These are phyloP conservation scores for Debaryomyces udenii DNA, from an alignment of 1,139 yeast genomes.

Conservation along the genomic window DNA sequence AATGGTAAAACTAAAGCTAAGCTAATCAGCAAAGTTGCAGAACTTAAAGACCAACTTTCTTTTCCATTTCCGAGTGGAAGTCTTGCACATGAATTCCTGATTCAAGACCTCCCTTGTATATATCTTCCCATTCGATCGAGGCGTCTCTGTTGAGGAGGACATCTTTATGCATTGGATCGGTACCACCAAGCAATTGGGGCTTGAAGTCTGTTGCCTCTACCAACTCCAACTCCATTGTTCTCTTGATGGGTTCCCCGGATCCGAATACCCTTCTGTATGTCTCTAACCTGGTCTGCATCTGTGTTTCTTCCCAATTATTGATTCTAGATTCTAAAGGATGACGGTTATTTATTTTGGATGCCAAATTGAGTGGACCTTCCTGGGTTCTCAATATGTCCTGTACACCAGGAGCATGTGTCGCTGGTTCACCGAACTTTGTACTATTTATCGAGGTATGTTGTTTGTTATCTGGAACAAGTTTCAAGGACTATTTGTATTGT, in stretches of 20 bases:
- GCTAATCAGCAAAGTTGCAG: too few relatives aligned
- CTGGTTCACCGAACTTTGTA: constrained; percentile 52
- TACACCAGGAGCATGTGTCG: constrained; percentile 63
- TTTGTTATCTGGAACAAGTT: constrained; percentile 51
- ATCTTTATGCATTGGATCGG: constrained; percentile 67
- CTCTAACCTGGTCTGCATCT: constrained; percentile 70
- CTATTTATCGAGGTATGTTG: constrained; percentile 47
- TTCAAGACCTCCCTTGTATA: constrained; percentile 63
- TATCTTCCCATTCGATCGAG: constrained; percentile 90
- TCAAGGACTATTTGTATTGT: constrained; percentile 40
- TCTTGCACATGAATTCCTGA: constrained; percentile 43
- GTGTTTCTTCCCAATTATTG: constrained; percentile 78
- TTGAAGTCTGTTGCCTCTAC: constrained; percentile 74
- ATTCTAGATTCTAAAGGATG: constrained; percentile 87
- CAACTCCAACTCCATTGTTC: constrained; percentile 81
- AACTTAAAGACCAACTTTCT: constrained; percentile 58
- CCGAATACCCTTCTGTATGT: constrained; percentile 84
- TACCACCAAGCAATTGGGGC: constrained; percentile 64
- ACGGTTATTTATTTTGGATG: constrained; percentile 74
- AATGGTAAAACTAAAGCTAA: too few relatives aligned
- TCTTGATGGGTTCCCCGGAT: constrained; percentile 88
- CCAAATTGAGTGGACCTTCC: constrained; percentile 62
- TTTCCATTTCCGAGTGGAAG: constrained; percentile 75
- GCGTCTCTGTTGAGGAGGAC: constrained; percentile 77
- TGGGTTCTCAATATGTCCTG: constrained; percentile 60